Conservation (phyloP, 208 protist genomes). For the Trichomonas vaginalis region DNA sequence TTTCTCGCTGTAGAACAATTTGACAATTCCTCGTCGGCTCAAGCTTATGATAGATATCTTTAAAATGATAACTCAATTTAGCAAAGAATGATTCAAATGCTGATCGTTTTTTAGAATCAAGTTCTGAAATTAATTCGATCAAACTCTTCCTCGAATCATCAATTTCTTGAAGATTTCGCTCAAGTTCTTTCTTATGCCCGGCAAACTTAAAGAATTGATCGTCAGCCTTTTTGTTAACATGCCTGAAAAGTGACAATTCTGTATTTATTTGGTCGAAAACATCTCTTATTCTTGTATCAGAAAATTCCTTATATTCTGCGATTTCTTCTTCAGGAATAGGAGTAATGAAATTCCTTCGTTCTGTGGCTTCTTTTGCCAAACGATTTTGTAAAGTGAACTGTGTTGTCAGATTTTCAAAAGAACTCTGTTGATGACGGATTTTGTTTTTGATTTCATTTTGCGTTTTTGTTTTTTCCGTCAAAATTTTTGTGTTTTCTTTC, state of each 20-base stretch:
- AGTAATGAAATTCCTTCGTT: background rate
- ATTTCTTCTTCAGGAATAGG: background rate
- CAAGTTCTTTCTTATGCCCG: background rate
- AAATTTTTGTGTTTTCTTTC: background rate
- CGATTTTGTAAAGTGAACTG: background rate
- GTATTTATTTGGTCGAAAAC: background rate
- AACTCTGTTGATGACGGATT: background rate
- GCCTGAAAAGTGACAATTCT: background rate
- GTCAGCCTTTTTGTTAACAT: slow-evolving; percentile 11
- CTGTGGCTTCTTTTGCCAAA: background rate
- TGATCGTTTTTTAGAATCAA: background rate
- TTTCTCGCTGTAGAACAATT: background rate
- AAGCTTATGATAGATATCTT: background rate
- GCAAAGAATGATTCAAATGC: background rate
- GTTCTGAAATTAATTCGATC: background rate
- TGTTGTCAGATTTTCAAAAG: background rate
- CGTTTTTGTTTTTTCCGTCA: background rate
- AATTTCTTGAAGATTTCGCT: background rate
- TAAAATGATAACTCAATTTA: background rate
- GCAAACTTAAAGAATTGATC: background rate
- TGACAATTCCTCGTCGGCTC: background rate
- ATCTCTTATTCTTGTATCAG: background rate
- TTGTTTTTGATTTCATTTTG: background rate
- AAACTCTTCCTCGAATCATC: background rate
- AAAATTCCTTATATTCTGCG: background rate